phyloP scores from a whole-genome alignment of 2,329 filamentous ascomycete genomes.

The Colletotrichum sp. region DNA sequence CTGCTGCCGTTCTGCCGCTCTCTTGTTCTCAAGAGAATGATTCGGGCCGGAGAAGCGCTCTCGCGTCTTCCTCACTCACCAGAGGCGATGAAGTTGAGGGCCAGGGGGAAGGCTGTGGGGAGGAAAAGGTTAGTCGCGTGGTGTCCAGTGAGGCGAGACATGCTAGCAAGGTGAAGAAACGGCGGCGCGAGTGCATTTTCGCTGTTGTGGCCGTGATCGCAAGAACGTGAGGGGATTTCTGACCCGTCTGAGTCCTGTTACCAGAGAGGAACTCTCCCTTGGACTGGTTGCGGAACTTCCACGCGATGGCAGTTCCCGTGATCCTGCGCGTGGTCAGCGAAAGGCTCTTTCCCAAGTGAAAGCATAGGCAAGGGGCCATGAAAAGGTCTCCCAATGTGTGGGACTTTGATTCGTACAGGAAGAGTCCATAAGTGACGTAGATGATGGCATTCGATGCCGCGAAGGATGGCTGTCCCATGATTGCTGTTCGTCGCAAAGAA shows the following conservation, averaged over 20 bases:
- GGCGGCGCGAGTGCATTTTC: not conserved
- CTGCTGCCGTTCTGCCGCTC: conserved; percentile 20
- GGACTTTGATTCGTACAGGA: conserved; percentile 64
- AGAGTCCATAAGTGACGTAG: conserved; percentile 78
- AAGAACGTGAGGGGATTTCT: conserved; percentile 37
- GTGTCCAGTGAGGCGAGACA: not conserved
- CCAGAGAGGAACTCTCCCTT: conserved; percentile 76
- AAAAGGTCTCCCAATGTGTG: not conserved
- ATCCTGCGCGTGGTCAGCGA: conserved; percentile 49
- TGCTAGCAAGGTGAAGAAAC: not conserved
- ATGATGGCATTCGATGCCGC: conserved; percentile 84
- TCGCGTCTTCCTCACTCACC: conserved; percentile 71
- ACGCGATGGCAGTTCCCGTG: conserved; percentile 65
- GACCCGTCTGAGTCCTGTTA: conserved; percentile 85
- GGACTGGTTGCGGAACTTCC: conserved; percentile 65
- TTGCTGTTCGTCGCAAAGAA: conserved; percentile 10
- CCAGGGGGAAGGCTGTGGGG: conserved; percentile 73
- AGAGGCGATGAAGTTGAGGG: conserved; percentile 89
- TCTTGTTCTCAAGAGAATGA: not conserved
- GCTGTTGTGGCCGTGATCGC: too few relatives aligned
- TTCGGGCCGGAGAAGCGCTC: conserved; percentile 11
- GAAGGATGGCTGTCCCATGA: conserved; percentile 77
- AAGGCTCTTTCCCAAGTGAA: not conserved
- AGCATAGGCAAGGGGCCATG: not conserved
- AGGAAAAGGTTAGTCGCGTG: conserved; percentile 29